Base-by-base conservation (phyloP, 805 yeast species). In the Candida rishiriensis region DNA sequence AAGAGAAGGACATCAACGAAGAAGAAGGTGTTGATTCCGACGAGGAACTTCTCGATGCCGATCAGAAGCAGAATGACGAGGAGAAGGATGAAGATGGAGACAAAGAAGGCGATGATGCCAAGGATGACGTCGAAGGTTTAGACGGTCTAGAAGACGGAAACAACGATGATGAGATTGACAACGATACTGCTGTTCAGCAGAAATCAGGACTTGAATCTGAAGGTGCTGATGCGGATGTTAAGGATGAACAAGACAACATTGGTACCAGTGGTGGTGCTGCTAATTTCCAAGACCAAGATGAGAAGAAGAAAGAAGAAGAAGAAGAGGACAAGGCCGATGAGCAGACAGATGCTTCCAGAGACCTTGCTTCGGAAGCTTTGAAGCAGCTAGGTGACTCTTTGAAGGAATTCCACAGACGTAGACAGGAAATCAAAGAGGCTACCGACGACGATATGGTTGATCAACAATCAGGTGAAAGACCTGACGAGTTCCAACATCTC, bases 311-410 rank as follows among this genome's bases (percentile, higher is more conserved):
- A 26, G 66, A 68, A 34, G 57, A 63, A 14, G 60, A 71, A 10
- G 69, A 73, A 28, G 69, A 69, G 13, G 66, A 68, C 3, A 60
- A 65, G 3, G 69, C 72, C 15, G 59, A 70, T 2, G 71, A 73
- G 28, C 71, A 70, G 29, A 66, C 70, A 33, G 88, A 83, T 49
- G 65, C 72, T 11, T 79, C 86, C 15, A 69, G 88, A 43, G 83
- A 84, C 41, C 75, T 75, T 54, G 88, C 87, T 34, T 75, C 76
- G 45, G 89, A 88, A 55, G 80, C 95, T 0, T 70, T 91, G 65
- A 86, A 86, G 61, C 89, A 89, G 60, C 73, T 93, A 12, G 98
- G 99, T 41, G 97, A 90, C 64, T 79, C 96, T 1, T 61, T 90
- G 67, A 87, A 91, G 55, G 96, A 90, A 59, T 91, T 85, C 67